A percentile compares a stretch with the other conserved stretches of the same genome.
phyloP scores from a whole-genome alignment of 345 rosid species.

The Eucalyptus erythrocorys region DNA sequence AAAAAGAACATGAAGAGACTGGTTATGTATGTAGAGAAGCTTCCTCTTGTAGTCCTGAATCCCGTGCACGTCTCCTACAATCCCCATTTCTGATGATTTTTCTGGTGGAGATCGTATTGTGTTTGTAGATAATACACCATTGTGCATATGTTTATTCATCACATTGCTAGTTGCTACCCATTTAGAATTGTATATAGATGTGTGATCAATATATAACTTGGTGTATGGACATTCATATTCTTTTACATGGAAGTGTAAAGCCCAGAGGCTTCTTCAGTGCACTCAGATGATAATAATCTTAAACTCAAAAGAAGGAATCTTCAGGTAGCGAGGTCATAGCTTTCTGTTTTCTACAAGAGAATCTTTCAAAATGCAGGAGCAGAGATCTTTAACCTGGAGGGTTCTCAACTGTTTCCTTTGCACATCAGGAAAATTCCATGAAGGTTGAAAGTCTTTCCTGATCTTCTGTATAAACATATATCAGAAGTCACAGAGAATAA shows the following conservation, averaged over 20 bases:
- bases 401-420: background rate
- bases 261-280: background rate
- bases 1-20: constrained; percentile 63
- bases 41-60: constrained; percentile 46
- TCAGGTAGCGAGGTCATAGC: background rate
- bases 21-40: constrained; percentile 42
- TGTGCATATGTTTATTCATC: background rate
- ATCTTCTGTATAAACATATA: background rate
- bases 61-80: constrained; percentile 26
- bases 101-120: background rate
- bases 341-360: background rate
- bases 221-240: background rate
- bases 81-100: constrained; percentile 19
- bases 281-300: background rate
- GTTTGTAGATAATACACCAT: constrained; percentile 3
- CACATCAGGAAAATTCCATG: background rate
- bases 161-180: background rate
- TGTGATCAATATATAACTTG: background rate
- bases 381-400: background rate
- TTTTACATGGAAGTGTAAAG: background rate
- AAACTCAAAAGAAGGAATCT: background rate
- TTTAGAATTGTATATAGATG: background rate
- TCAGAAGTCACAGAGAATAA: background rate
- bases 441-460: background rate
- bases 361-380: background rate